A percentile compares a stretch with the other conserved stretches of the same genome.
These are phyloP conservation scores for Ulota crispa DNA, from an alignment of 225 moss, liverwort and hornwort genomes.

Conservation along the genomic window DNA sequence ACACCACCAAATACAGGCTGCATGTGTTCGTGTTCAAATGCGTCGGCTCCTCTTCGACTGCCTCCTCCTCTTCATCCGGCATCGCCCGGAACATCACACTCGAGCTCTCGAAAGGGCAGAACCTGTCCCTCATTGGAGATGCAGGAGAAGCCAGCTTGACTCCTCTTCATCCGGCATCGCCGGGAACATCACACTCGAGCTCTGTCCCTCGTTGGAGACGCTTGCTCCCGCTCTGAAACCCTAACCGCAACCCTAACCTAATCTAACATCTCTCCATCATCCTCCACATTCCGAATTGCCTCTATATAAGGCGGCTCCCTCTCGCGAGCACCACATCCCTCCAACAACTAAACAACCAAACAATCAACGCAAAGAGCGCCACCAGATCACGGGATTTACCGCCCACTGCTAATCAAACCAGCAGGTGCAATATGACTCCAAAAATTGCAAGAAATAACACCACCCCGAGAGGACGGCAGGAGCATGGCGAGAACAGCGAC, in stretches of 20 bases:
- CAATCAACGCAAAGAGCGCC: neutral
- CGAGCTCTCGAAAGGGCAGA: conserved; percentile 31
- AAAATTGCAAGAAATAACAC: neutral
- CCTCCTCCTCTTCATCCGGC: conserved; percentile 43
- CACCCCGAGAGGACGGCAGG: neutral
- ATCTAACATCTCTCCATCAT: neutral
- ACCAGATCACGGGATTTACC: neutral
- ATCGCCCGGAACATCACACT: conserved; percentile 41
- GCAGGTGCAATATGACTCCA: conserved; percentile 10
- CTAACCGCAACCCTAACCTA: neutral
- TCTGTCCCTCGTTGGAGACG: conserved; percentile 19
- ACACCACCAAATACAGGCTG: conserved; percentile 72
- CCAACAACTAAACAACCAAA: neutral
- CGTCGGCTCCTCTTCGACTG: conserved; percentile 74
- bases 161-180: conserved; percentile 27
- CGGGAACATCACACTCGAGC: conserved; percentile 34
- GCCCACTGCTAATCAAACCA: neutral
- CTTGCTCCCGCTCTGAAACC: neutral
- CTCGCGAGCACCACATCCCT: neutral
- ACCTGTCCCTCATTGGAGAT: conserved; percentile 26
- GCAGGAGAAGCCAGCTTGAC: neutral
- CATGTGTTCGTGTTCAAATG: conserved; percentile 84
- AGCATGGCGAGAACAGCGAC: neutral
- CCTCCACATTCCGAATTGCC: neutral
- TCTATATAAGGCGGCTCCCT: neutral